These are phyloP conservation scores for Neurospora sp. DNA, from an alignment of 495 filamentous ascomycete species.

Conservation along the genomic window DNA sequence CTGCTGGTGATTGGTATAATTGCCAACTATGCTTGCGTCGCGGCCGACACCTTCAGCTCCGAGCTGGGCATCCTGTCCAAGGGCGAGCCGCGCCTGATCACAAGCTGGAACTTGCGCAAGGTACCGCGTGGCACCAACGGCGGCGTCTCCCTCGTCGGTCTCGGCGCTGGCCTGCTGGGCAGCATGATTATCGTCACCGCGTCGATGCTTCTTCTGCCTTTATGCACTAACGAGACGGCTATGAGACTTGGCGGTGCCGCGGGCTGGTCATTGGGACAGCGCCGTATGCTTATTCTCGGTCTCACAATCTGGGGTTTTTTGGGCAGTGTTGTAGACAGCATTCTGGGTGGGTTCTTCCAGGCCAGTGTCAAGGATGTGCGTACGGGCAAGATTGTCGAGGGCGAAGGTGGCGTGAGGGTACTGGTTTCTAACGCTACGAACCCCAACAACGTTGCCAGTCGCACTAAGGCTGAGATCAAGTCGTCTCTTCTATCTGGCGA, in stretches of 20 bases:
- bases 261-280: conserved; percentile 38
- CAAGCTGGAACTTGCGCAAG: conserved; percentile 58
- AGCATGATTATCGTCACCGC: conserved; percentile 60
- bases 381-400: conserved; percentile 82
- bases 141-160: conserved; percentile 65
- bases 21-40: conserved; percentile 79
- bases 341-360: conserved; percentile 79
- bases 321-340: conserved; percentile 76
- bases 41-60: conserved; percentile 90
- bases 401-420: conserved; percentile 72
- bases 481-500: conserved; percentile 23
- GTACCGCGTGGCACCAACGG: conserved; percentile 92
- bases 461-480: conserved; percentile 28
- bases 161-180: conserved; percentile 65
- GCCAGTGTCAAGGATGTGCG: conserved; percentile 76
- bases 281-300: conserved; percentile 45
- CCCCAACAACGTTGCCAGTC: conserved; percentile 8
- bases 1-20: conserved; percentile 50
- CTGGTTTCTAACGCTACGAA: conserved; percentile 25
- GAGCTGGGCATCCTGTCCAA: conserved; percentile 83
- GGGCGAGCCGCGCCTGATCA: conserved; percentile 72
- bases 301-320: conserved; percentile 61
- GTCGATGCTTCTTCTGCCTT: conserved; percentile 56
- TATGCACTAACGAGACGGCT: conserved; percentile 42
- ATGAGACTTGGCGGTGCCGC: conserved; percentile 24